Evolutionary conservation across 2,329 filamentous ascomycete species (phyloP), one percentile per base, ranked within the genome.

Genomic region (Fusarium torreyae): DNA sequence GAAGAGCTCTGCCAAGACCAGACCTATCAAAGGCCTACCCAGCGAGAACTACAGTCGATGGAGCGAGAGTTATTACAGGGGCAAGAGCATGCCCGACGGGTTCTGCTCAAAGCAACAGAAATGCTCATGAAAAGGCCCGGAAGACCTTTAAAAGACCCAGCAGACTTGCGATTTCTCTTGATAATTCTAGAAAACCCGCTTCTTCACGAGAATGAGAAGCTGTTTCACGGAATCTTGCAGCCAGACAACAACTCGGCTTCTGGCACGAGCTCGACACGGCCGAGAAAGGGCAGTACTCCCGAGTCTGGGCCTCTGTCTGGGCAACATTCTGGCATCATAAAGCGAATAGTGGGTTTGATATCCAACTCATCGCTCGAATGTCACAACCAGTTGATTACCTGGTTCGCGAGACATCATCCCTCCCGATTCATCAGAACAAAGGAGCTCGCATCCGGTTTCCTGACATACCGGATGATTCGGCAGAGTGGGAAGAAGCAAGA

Each of bases 241-340:
- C 76, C 77, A 40, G 75, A 76, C 11, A 34, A 26, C 11, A 74
- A 64, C 36, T 24, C 52, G 0, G 14, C 61, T 4, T 13, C 49
- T 14, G 22, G 22, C 7, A 39, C 48, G 17, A 69, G 52, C 10
- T 71, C 72, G 31, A 62, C 69, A 15, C 70, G 71, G 33, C 58
- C 63, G 7, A 64, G 61, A 24, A 66, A 66, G 22, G 49, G 63
- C 8, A 33, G 57, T 5, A 45, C 59, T 4, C 76, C 81, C 7
- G 79, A 77, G 38, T 78, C 80, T 4, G 83, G 83, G 0, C 84
- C 81, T 9, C 75, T 84, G 13, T 83, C 87, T 26, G 91, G 90
- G 3, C 88, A 92, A 62, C 92, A 97, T 78, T 94, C 92, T 4
- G 92, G 91, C 6, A 91, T 97, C 54, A 88, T 97, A 73, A 97